Evolutionary conservation across 1,284 basidiomycete genomes (phyloP).

Genomic region (Tilletiaria anomala): DNA sequence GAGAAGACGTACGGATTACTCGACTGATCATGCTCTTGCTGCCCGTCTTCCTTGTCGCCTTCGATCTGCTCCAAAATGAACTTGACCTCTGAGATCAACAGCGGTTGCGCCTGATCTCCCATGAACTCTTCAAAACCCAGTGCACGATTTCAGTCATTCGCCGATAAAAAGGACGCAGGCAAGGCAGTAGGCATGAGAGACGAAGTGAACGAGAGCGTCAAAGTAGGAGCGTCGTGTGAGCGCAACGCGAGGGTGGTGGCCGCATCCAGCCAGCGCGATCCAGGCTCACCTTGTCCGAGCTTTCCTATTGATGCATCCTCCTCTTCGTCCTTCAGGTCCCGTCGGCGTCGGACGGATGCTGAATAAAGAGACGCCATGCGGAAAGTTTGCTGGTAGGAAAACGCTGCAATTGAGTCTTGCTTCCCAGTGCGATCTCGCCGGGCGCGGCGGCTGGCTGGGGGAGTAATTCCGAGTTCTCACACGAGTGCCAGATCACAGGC

Average conservation of each 20-base stretch:
- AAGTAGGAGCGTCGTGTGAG: not conserved
- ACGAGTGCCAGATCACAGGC: no score
- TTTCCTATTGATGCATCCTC: constrained; percentile 1
- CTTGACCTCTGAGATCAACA: constrained; percentile 2
- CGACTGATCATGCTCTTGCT: not conserved
- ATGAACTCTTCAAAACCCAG: constrained; percentile 1
- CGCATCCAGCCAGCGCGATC: not conserved
- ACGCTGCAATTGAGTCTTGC: no score
- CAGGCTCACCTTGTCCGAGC: constrained; percentile 1
- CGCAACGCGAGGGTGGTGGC: not conserved
- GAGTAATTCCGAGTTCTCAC: no score
- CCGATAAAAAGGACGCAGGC: no score
- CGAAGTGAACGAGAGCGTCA: not conserved
- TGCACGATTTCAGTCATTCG: not conserved
- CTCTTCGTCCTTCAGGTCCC: not conserved
- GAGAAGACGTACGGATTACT: not conserved
- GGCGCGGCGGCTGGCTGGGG: no score
- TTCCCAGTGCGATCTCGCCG: no score
- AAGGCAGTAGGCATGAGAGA: no score
- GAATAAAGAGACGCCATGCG: not conserved
- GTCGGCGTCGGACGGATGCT: not conserved
- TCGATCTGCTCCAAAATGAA: not conserved
- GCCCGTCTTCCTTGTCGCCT: not conserved
- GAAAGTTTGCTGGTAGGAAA: no score
- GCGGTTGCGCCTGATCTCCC: not conserved